Conservation (phyloP, 768 basidiomycete species). For the Lactarius indigo region DNA sequence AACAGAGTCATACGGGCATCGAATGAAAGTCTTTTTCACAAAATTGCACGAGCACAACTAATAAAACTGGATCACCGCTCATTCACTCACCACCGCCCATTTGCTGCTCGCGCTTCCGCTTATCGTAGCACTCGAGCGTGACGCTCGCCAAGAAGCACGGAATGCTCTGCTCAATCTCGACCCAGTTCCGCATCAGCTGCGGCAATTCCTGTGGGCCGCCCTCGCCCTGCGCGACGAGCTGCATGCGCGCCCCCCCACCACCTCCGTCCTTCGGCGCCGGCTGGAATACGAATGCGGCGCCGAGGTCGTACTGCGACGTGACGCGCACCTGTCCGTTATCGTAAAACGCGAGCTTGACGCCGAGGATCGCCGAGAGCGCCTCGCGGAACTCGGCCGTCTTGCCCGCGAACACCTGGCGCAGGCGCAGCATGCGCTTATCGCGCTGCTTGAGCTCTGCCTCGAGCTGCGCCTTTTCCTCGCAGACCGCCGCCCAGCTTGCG, state of each 20-base stretch:
- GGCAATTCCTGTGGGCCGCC: constrained; percentile 72
- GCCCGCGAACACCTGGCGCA: constrained; percentile 82
- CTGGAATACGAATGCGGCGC: constrained; percentile 84
- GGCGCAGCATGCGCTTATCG: constrained; percentile 72
- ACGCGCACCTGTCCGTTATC: constrained; percentile 88
- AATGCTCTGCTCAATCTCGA: constrained; percentile 79
- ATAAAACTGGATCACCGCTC: background rate
- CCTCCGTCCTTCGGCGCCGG: constrained; percentile 41
- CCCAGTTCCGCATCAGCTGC: constrained; percentile 80
- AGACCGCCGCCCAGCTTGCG: constrained; percentile 72
- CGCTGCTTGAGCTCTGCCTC: constrained; percentile 65
- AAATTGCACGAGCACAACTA: background rate
- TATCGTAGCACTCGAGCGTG: constrained; percentile 84
- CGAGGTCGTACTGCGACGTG: constrained; percentile 86
- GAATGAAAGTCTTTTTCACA: background rate
- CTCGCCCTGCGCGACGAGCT: constrained; percentile 69
- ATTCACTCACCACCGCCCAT: background rate
- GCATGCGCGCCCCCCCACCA: constrained; percentile 49
- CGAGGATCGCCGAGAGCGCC: constrained; percentile 84
- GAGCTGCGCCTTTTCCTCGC: constrained; percentile 65
- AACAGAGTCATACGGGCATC: background rate
- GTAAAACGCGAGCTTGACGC: constrained; percentile 88
- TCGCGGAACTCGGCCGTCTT: constrained; percentile 92
- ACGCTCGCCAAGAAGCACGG: constrained; percentile 88
- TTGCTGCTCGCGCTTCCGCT: constrained; percentile 45